Evolutionary conservation across 306 rosid species (phyloP).

Genomic region (Castanea crenata): DNA sequence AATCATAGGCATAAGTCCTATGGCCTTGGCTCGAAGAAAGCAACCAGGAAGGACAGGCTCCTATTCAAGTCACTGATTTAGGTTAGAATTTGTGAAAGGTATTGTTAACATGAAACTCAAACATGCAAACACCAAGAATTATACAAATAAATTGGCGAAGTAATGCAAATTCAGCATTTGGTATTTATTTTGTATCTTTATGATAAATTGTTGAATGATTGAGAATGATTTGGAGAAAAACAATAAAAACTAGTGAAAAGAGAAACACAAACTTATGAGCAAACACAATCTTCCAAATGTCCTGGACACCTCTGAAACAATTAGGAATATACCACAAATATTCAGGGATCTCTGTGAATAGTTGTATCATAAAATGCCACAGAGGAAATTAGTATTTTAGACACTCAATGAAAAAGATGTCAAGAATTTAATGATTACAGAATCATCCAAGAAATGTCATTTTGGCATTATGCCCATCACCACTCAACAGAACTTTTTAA

Average conservation of each 20-base stretch:
- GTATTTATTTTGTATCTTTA: slow-evolving; percentile 4
- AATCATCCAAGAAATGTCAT: not conserved
- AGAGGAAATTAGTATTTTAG: not conserved
- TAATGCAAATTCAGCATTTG: not conserved
- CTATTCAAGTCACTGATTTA: slow-evolving; percentile 41
- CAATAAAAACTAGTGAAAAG: not conserved
- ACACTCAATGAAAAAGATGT: not conserved
- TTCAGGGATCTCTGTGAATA: not conserved
- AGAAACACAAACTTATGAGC: not conserved
- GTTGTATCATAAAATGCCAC: not conserved
- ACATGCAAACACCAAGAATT: not conserved
- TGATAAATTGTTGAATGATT: not conserved
- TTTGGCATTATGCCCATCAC: not conserved
- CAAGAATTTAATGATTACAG: not conserved
- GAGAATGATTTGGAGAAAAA: not conserved
- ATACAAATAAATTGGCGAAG: not conserved
- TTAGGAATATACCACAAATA: not conserved
- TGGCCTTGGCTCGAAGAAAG: slow-evolving; percentile 87
- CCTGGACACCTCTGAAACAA: not conserved
- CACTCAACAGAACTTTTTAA: not conserved
- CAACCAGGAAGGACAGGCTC: slow-evolving; percentile 98
- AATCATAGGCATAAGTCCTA: slow-evolving; percentile 99
- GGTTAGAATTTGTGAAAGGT: not conserved
- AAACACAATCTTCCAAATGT: not conserved
- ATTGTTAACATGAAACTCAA: slow-evolving; percentile 7